Evolutionary conservation across 352 stramenopile species (phyloP).

Genomic region (Pythium brachiatum): DNA sequence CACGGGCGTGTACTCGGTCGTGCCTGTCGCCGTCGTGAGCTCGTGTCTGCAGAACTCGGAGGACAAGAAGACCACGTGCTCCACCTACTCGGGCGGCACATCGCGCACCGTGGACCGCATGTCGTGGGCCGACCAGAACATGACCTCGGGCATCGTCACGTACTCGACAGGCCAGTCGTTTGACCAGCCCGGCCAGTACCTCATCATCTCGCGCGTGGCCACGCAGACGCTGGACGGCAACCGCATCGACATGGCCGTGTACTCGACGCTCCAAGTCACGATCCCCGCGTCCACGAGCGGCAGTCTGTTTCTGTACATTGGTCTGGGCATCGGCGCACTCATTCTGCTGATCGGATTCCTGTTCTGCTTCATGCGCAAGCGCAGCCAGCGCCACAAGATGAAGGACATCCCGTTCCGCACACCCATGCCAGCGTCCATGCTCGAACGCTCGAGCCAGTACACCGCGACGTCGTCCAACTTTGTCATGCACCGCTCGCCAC

Average conservation of each 20-base stretch:
- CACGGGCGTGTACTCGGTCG: slow-evolving; percentile 54
- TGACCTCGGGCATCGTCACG: slow-evolving; percentile 50
- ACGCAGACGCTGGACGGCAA: slow-evolving; percentile 73
- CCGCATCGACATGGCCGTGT: slow-evolving; percentile 80
- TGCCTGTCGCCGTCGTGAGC: slow-evolving; percentile 72
- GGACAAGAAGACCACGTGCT: slow-evolving; percentile 46
- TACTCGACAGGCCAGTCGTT: slow-evolving; percentile 65
- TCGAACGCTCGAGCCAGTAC: slow-evolving; percentile 51
- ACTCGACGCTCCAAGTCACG: slow-evolving; percentile 62
- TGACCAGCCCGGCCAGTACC: slow-evolving; percentile 50
- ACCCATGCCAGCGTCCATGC: slow-evolving; percentile 28
- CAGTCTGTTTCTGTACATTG: slow-evolving; percentile 66
- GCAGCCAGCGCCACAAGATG: slow-evolving; percentile 47
- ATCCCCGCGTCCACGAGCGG: slow-evolving; percentile 45
- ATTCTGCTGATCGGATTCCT: slow-evolving; percentile 65
- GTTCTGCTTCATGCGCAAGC: slow-evolving; percentile 73
- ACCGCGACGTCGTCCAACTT: slow-evolving; percentile 70
- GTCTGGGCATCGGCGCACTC: slow-evolving; percentile 56
- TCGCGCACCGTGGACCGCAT: slow-evolving; percentile 59
- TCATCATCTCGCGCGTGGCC: slow-evolving; percentile 65
- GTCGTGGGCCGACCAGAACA: slow-evolving; percentile 53
- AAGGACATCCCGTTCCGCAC: slow-evolving; percentile 80
- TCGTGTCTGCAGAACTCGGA: slow-evolving; percentile 52
- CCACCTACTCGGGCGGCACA: slow-evolving; percentile 53
- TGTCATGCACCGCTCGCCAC: slow-evolving; percentile 51